Evolutionary conservation across 345 rosid genomes (phyloP), one percentile per base, ranked within the genome.

Genomic region (Carallia pectinifolia): DNA sequence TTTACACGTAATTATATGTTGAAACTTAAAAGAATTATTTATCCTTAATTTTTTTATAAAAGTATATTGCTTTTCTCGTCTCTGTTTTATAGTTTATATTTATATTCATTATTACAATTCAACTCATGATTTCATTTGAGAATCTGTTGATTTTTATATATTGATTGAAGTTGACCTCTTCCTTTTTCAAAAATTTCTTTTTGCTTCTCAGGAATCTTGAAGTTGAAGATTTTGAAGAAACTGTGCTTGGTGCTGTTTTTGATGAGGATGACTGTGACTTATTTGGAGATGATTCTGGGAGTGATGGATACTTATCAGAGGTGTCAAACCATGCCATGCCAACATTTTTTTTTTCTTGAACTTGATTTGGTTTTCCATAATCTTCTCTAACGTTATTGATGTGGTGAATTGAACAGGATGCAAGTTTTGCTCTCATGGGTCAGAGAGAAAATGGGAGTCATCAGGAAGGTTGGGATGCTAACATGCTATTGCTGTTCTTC

Each of bases 241-340:
- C 72, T 58, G 64, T 85, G 19, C 84, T 90, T 53, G 91, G 89
- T 54, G 82, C 75, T 5, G 72, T 90, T 52, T 85, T 90, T n/a
- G 66, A 78, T 62, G 89, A 81, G 27, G 86, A 83, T 68, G 84
- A 71, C 56, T 69, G 70, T 55, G 88, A 79, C 75, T 72, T 34
- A 62, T 76, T 66, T 8, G 82, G 18, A 67, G 86, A 82, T 84
- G 90, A 88, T 76, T 90, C 93, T 5, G 90, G 84, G 61, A 94
- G 90, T 79, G 97, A 94, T 73, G 97, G 92, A 76, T 91, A 84
- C 81, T 81, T 94, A 73, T 80, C 87, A 23, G 97, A 91, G 97
- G 99, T 88, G 77, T 70, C 66, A 64, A 39, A 67, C 40, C 76
- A 53, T 73, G 40, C 72, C 29, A 54, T 74, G 59, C 30, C 16